Base-by-base conservation (phyloP, 2,329 filamentous ascomycete species). In the Ophiocordyceps robertsii region DNA sequence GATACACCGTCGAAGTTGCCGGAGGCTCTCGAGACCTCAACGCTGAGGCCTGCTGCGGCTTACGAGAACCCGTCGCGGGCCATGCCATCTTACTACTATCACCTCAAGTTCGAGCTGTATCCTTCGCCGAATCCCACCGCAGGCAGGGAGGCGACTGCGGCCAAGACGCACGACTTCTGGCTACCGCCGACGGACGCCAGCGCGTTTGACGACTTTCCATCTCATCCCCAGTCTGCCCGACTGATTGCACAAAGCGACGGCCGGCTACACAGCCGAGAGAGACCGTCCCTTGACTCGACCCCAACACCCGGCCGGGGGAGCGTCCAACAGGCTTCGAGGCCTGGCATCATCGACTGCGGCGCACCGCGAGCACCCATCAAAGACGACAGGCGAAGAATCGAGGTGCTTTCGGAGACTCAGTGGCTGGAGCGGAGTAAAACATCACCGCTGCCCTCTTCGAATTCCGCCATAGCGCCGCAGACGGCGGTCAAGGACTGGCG, bases 401-500 rank as follows among this genome's bases (percentile, higher is more conserved):
- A 67, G 37, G 53, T 61, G 17, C 52, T 66, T 7, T 60, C 60
- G 17, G 63, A 67, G 51, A 55, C 57, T 40, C 64, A 63, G 58
- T 65, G 56, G 55, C 57, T 61, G 19, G 57, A 64, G 37, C 59
- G 65, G 46, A 57, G 61, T 1, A 52, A 57, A 29, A 68, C 61
- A 53, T 63, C 58, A 49, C 70, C 58, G 41, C 66, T 57, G 51
- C 69, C 69, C 36, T 55, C 61, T 12, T 59, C 67, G 4, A 58
- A 53, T 31, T 60, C 65, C 14, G 68, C 67, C 3, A 64, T 75
- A 43, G 62, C 64, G 14, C 69, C 69, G 2, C 57, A 64, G 45
- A 68, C 63, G 37, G 75, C 76, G 2, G 62, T 64, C 4, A 66
- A 62, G 43, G 90, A 96, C 60, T 90, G 85, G 81, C 73, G 92